Percentiles rank a stretch among this genome's conserved stretches.
Evolutionary conservation across 2,329 filamentous ascomycete genomes (phyloP).

Genomic region (Hymenoscyphus albidus): DNA sequence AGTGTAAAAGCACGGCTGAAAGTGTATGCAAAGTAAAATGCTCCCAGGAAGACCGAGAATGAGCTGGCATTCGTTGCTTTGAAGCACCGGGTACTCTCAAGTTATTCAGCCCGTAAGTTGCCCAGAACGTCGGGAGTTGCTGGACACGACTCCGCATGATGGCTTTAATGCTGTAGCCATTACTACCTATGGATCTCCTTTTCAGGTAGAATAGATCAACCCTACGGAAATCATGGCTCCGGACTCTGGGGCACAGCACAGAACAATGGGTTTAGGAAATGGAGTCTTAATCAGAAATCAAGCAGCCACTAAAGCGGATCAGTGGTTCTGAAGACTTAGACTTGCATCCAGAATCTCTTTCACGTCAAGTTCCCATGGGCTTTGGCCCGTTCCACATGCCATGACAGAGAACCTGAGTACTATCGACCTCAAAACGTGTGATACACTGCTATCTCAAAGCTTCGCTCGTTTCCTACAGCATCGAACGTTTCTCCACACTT

Average conservation of each 20-base stretch:
- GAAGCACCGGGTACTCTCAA: too few relatives aligned
- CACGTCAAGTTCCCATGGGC: slow-evolving; percentile 47
- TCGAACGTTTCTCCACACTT: slow-evolving; percentile 50
- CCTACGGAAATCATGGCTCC: not conserved
- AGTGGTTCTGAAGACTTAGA: not conserved
- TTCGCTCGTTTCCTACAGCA: slow-evolving; percentile 36
- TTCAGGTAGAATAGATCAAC: too few relatives aligned
- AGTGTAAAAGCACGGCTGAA: too few relatives aligned
- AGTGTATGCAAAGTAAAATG: too few relatives aligned
- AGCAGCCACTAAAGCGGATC: not conserved
- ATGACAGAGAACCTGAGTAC: slow-evolving; percentile 53
- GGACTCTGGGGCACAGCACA: not conserved
- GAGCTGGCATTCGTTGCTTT: too few relatives aligned
- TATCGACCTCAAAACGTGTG: slow-evolving; percentile 13
- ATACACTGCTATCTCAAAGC: slow-evolving; percentile 28
- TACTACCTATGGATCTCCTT: too few relatives aligned
- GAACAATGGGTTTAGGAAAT: not conserved
- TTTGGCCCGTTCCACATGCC: slow-evolving; percentile 53
- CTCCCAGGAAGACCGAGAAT: too few relatives aligned
- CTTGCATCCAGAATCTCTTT: not conserved
- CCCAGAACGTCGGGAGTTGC: too few relatives aligned
- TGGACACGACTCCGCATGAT: too few relatives aligned
- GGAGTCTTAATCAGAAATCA: not conserved
- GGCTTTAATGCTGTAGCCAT: too few relatives aligned
- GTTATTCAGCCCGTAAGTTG: too few relatives aligned